Evolutionary conservation across 2,329 filamentous ascomycete genomes (phyloP).

Genomic region (Alternaria brassicicola): DNA sequence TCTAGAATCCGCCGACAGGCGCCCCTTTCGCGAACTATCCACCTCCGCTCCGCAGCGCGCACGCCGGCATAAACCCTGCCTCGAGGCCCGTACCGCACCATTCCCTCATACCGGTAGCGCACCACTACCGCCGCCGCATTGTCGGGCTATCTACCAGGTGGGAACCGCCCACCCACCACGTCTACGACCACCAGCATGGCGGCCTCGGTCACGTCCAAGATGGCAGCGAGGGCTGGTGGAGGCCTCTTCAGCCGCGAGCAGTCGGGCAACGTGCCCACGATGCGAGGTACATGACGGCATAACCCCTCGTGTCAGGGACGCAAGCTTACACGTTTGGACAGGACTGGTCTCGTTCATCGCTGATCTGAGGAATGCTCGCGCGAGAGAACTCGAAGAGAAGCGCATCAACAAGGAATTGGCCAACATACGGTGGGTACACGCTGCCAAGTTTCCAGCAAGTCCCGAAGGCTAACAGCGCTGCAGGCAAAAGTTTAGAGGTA

Average conservation of each 20-base stretch:
- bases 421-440: slow-evolving; percentile 76
- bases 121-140: slow-evolving; percentile 30
- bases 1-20: slow-evolving; percentile 16
- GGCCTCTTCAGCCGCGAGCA: slow-evolving; percentile 51
- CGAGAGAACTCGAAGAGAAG: slow-evolving; percentile 96
- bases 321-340: slow-evolving; percentile 33
- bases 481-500: slow-evolving; percentile 91
- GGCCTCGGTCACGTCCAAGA: slow-evolving; percentile 39
- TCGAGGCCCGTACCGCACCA: slow-evolving; percentile 16
- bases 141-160: slow-evolving; percentile 38
- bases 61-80: slow-evolving; percentile 36
- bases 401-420: slow-evolving; percentile 99
- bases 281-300: slow-evolving; percentile 43
- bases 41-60: slow-evolving; percentile 25
- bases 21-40: slow-evolving; percentile 31
- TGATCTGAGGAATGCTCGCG: slow-evolving; percentile 91
- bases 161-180: slow-evolving; percentile 39
- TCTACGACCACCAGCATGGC: slow-evolving; percentile 30
- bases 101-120: slow-evolving; percentile 5
- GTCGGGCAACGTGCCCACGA: slow-evolving; percentile 50
- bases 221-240: slow-evolving; percentile 48
- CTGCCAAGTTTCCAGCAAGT: slow-evolving; percentile 5
- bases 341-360: slow-evolving; percentile 98
- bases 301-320: neutral
- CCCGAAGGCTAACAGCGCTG: slow-evolving; percentile 32